phyloP scores from a whole-genome alignment of 495 filamentous ascomycete genomes.

The Talaromyces stipitatus region DNA sequence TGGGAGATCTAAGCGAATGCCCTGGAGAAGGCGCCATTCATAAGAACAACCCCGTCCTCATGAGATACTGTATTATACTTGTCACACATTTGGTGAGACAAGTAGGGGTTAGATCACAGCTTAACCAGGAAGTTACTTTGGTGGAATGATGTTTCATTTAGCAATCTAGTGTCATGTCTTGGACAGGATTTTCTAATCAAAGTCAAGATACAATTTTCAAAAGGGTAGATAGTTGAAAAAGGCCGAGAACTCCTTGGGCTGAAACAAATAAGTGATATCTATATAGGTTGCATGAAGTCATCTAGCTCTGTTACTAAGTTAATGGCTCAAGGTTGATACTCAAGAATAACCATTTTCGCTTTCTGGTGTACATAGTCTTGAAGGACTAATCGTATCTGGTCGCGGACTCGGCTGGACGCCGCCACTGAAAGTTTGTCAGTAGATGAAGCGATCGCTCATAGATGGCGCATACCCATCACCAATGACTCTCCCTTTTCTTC shows the following conservation, averaged over 20 bases:
- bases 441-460: not conserved
- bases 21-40: slow-evolving; percentile 27
- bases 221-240: not conserved
- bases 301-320: too few species aligned
- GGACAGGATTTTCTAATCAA: not conserved
- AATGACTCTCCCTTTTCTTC: slow-evolving; percentile 1
- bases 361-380: slow-evolving; percentile 3
- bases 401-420: not conserved
- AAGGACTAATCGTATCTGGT: not conserved
- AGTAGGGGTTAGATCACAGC: not conserved
- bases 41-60: not conserved
- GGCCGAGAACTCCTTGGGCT: not conserved
- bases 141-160: not conserved
- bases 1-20: slow-evolving; percentile 38
- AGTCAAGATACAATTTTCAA: not conserved
- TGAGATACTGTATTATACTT: not conserved
- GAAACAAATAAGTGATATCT: not conserved
- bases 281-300: too few species aligned
- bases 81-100: not conserved
- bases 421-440: not conserved
- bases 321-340: not conserved
- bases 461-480: not conserved
- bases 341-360: not conserved
- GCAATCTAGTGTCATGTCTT: not conserved
- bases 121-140: not conserved